phyloP scores from a whole-genome alignment of 2,329 filamentous ascomycete genomes.

The Aureobasidium pullulans region DNA sequence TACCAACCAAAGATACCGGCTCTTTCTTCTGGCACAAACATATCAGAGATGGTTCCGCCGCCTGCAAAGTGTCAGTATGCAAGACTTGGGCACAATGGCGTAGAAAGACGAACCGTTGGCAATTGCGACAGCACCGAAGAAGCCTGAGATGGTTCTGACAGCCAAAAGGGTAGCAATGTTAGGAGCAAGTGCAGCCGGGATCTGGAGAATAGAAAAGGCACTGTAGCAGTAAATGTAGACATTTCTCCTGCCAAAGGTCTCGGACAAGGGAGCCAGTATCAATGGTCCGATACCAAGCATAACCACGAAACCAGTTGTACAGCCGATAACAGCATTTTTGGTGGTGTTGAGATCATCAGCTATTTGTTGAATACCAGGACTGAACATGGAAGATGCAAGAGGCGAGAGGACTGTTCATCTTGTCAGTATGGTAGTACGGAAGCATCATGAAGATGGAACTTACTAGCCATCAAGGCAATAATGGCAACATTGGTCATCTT shows the following conservation, averaged over 20 bases:
- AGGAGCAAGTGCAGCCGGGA: constrained; percentile 40
- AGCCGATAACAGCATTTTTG: constrained; percentile 38
- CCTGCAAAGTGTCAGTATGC: not conserved
- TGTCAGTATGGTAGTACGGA: not conserved
- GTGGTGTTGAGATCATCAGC: constrained; percentile 38
- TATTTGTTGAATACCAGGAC: constrained; percentile 44
- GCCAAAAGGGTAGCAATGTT: constrained; percentile 40
- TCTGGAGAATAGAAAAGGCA: constrained; percentile 39
- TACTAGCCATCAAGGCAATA: constrained; percentile 44
- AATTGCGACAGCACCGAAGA: constrained; percentile 45
- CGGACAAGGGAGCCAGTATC: constrained; percentile 39
- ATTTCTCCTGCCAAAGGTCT: constrained; percentile 40
- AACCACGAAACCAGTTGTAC: constrained; percentile 45
- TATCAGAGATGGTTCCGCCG: constrained; percentile 28
- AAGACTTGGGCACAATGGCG: not conserved
- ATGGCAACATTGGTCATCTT: constrained; percentile 45
- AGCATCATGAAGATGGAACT: constrained; percentile 9
- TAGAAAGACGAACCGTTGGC: constrained; percentile 34
- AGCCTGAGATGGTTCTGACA: constrained; percentile 39
- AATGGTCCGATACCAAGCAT: constrained; percentile 43
- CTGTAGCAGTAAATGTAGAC: constrained; percentile 40
- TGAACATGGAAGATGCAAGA: constrained; percentile 45
- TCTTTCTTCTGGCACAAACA: constrained; percentile 41
- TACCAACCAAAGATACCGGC: constrained; percentile 42
- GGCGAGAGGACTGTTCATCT: constrained; percentile 35